phyloP scores from a whole-genome alignment of 2,329 filamentous ascomycete species.

The Penicillium glabrum region DNA sequence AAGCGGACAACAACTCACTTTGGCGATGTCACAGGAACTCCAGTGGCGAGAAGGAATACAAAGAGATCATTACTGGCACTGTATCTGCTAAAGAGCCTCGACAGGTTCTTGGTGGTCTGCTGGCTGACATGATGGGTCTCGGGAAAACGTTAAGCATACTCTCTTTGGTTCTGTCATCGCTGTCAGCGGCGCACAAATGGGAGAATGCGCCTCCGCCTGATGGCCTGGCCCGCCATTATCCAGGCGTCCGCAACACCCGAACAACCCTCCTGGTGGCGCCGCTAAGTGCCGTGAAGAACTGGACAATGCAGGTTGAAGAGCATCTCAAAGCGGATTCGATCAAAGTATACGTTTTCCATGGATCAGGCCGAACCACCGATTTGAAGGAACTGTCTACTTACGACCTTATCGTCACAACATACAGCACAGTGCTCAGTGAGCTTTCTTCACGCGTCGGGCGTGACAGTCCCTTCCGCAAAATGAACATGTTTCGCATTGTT shows the following conservation, averaged over 20 bases:
- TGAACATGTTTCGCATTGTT: constrained; percentile 92
- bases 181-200: constrained; percentile 65
- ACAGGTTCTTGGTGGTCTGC: constrained; percentile 69
- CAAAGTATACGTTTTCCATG: constrained; percentile 83
- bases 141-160: constrained; percentile 85
- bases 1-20: constrained; percentile 68
- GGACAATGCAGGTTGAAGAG: constrained; percentile 86
- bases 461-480: constrained; percentile 66
- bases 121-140: constrained; percentile 88
- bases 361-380: constrained; percentile 70
- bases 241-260: constrained; percentile 62
- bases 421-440: constrained; percentile 82
- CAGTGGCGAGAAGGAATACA: constrained; percentile 64
- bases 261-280: constrained; percentile 86
- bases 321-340: constrained; percentile 69
- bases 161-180: constrained; percentile 69
- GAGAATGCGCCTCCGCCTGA: constrained; percentile 52
- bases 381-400: constrained; percentile 66
- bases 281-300: constrained; percentile 87
- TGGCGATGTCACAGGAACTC: constrained; percentile 66
- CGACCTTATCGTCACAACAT: constrained; percentile 89
- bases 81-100: constrained; percentile 60
- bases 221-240: constrained; percentile 29
- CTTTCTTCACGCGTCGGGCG: constrained; percentile 65
- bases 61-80: constrained; percentile 82